phyloP scores from a whole-genome alignment of 495 filamentous ascomycete genomes.

The Astrothelium subdiscretum region DNA sequence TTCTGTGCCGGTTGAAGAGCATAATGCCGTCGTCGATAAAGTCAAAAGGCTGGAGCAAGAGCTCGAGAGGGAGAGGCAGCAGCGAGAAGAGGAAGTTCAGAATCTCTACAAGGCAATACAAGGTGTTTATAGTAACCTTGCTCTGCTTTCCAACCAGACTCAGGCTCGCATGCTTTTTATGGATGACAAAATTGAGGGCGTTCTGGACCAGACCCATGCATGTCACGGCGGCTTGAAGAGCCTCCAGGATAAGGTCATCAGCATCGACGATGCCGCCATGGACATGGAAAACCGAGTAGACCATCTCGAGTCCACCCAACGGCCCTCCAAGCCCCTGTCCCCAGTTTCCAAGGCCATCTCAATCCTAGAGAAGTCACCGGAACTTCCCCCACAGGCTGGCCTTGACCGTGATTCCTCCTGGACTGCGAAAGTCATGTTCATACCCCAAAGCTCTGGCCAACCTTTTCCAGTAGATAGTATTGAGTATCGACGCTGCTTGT shows the following conservation, averaged over 20 bases:
- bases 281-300: conserved; percentile 21
- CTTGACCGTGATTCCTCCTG: neutral
- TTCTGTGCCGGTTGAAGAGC: conserved; percentile 16
- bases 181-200: conserved; percentile 23
- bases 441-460: neutral
- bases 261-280: conserved; percentile 22
- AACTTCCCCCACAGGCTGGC: neutral
- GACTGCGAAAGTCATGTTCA: neutral
- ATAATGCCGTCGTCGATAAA: conserved; percentile 14
- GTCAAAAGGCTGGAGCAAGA: conserved; percentile 16
- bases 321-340: conserved; percentile 11
- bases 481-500: conserved; percentile 18
- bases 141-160: conserved; percentile 7
- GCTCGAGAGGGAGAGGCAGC: conserved; percentile 8
- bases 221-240: conserved; percentile 18
- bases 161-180: conserved; percentile 16
- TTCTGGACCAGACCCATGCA: conserved; percentile 21
- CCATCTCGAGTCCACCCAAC: conserved; percentile 8
- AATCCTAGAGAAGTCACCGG: conserved; percentile 4
- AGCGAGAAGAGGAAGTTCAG: neutral
- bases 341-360: conserved; percentile 13
- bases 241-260: conserved; percentile 14
- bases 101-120: neutral
- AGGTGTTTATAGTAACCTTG: neutral
- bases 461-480: conserved; percentile 8